These are phyloP conservation scores for Nemania sp. DNA, from an alignment of 2,329 filamentous ascomycete species.

Conservation along the genomic window DNA sequence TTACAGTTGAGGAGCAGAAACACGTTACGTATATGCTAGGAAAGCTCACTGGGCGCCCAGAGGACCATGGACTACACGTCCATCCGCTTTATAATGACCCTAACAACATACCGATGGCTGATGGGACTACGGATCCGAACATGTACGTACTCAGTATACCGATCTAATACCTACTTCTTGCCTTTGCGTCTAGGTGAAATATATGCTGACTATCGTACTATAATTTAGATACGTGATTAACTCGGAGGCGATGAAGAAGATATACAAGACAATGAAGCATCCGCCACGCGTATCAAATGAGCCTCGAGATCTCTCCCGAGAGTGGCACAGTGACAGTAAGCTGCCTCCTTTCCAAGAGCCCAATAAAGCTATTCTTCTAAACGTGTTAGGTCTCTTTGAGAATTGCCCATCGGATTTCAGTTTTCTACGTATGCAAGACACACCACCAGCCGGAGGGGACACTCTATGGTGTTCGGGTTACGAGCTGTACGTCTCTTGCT, in stretches of 20 bases:
- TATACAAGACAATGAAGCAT: conserved; percentile 54
- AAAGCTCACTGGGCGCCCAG: conserved; percentile 50
- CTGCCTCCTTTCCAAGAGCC: neutral
- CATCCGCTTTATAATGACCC: conserved; percentile 53
- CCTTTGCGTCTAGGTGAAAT: neutral
- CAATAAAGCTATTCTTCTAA: neutral
- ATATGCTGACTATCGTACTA: too few relatives aligned
- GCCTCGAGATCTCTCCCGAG: conserved; percentile 50
- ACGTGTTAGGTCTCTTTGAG: conserved; percentile 47
- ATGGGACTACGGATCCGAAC: conserved; percentile 53
- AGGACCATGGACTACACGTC: conserved; percentile 50
- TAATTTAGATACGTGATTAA: conserved; percentile 53
- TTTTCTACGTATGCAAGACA: conserved; percentile 51
- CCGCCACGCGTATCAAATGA: conserved; percentile 44
- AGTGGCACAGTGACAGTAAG: conserved; percentile 54
- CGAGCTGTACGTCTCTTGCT: conserved; percentile 46
- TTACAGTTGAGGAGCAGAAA: conserved; percentile 51
- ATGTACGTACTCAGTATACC: conserved; percentile 47
- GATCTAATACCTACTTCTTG: neutral
- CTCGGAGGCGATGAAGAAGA: conserved; percentile 51
- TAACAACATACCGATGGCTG: conserved; percentile 53
- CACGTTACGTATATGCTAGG: conserved; percentile 50
- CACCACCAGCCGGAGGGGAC: conserved; percentile 52
- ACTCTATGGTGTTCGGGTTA: conserved; percentile 59
- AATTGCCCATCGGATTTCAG: conserved; percentile 51